phyloP scores from a whole-genome alignment of 345 rosid genomes.

The Citrus sp. region DNA sequence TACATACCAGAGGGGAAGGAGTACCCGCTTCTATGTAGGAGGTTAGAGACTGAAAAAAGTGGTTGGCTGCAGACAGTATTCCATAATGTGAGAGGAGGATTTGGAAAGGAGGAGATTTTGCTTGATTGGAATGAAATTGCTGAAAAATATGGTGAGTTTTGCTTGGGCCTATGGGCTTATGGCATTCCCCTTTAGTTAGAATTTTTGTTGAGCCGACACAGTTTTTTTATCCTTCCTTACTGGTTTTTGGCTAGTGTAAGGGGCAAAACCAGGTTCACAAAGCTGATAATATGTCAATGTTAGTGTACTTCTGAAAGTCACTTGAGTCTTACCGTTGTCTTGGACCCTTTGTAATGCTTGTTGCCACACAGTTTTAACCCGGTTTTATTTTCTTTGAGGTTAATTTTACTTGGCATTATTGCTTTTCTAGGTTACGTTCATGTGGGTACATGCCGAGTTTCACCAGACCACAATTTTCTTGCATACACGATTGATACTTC shows the following conservation, averaged over 20 bases:
- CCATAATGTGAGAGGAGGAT: constrained; percentile 19
- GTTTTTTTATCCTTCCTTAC: not conserved
- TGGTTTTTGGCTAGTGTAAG: not conserved
- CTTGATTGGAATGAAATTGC: constrained; percentile 94
- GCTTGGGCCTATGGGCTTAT: not conserved
- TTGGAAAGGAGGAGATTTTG: constrained; percentile 57
- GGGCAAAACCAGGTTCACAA: not conserved
- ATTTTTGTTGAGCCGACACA: not conserved
- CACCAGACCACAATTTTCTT: constrained; percentile 78
- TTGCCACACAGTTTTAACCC: not conserved
- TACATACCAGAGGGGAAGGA: constrained; percentile 81
- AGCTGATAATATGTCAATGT: not conserved
- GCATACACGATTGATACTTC: constrained; percentile 76
- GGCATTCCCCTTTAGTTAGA: not conserved
- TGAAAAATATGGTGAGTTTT: constrained; percentile 56
- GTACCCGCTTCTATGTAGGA: constrained; percentile 78
- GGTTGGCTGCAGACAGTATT: constrained; percentile 42
- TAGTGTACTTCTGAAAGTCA: not conserved
- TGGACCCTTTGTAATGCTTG: not conserved
- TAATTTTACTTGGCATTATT: not conserved
- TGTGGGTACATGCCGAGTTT: constrained; percentile 79
- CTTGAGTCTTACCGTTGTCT: not conserved
- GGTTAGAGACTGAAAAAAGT: constrained; percentile 23
- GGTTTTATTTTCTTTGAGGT: not conserved
- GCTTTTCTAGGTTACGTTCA: constrained; percentile 70